Conservation (phyloP, 2,329 filamentous ascomycete species). For the Onygena corvina region DNA sequence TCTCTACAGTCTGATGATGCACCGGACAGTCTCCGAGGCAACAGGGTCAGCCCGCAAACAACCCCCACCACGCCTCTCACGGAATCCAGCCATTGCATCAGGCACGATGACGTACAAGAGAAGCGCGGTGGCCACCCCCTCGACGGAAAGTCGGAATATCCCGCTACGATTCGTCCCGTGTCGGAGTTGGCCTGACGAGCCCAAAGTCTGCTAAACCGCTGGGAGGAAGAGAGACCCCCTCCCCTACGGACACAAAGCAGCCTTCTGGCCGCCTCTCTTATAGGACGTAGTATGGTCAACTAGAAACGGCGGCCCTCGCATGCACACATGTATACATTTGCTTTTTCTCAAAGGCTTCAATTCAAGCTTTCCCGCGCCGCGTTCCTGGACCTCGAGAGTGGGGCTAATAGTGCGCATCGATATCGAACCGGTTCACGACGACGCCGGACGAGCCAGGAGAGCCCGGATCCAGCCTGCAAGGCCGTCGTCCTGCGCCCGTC, state of each 20-base stretch:
- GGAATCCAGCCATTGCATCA: neutral
- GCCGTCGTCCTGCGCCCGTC: neutral
- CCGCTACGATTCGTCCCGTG: slow-evolving; percentile 2
- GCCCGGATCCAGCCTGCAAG: too few relatives aligned
- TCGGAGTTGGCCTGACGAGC: neutral
- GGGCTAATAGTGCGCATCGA: neutral
- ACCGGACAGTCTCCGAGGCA: slow-evolving; percentile 1
- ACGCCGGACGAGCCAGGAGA: neutral
- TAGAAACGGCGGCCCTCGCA: too few relatives aligned
- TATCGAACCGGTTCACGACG: neutral
- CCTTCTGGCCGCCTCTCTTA: too few relatives aligned
- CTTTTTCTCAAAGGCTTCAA: slow-evolving; percentile 7
- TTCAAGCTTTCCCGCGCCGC: slow-evolving; percentile 4
- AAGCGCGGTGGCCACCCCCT: neutral
- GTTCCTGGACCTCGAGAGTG: slow-evolving; percentile 4
- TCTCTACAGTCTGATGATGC: neutral
- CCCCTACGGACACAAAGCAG: too few relatives aligned
- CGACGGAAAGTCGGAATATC: neutral
- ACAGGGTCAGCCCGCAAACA: neutral
- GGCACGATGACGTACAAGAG: neutral
- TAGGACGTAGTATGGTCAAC: neutral
- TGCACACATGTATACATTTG: neutral
- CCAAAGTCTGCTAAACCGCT: neutral
- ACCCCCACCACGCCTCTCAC: neutral
- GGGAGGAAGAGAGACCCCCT: neutral